Percentiles rank a stretch among this genome's conserved stretches.
These are phyloP conservation scores for Rhizopogon vinicolor DNA, from an alignment of 768 basidiomycete genomes.

Conservation along the genomic window DNA sequence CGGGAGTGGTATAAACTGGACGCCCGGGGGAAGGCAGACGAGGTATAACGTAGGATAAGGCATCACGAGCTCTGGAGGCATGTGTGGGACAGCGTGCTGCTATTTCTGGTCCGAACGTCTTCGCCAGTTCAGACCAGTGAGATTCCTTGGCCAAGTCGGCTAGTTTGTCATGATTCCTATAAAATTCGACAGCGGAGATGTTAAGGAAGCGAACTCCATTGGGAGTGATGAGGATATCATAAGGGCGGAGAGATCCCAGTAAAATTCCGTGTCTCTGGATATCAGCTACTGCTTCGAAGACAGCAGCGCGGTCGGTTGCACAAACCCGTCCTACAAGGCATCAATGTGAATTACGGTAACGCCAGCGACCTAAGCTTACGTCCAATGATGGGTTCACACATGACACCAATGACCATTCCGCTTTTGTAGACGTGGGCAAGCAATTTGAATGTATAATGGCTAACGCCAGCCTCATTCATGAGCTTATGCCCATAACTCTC, in stretches of 20 bases:
- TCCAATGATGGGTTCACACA: slow-evolving; percentile 24
- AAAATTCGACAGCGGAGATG: slow-evolving; percentile 12
- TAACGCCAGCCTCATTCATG: slow-evolving; percentile 22
- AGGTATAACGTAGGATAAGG: slow-evolving; percentile 18
- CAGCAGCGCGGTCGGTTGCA: slow-evolving; percentile 19
- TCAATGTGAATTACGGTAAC: slow-evolving; percentile 5
- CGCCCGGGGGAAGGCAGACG: slow-evolving; percentile 19
- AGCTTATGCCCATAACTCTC: slow-evolving; percentile 27
- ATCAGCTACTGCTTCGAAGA: slow-evolving; percentile 25
- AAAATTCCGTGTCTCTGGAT: slow-evolving; percentile 25
- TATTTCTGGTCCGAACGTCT: slow-evolving; percentile 13
- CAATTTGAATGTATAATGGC: slow-evolving; percentile 24
- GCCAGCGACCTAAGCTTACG: slow-evolving; percentile 12
- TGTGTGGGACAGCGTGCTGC: background rate
- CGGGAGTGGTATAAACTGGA: slow-evolving; percentile 11
- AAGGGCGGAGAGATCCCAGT: slow-evolving; percentile 9
- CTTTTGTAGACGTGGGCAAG: slow-evolving; percentile 25
- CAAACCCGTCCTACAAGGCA: slow-evolving; percentile 14
- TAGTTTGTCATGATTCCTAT: slow-evolving; percentile 21
- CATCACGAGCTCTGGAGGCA: slow-evolving; percentile 5
- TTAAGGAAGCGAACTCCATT: slow-evolving; percentile 23
- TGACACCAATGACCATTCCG: slow-evolving; percentile 25
- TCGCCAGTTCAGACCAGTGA: slow-evolving; percentile 14
- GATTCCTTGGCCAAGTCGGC: slow-evolving; percentile 12
- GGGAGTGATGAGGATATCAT: slow-evolving; percentile 25